Percentiles rank a stretch among this genome's conserved stretches.
Conservation (phyloP, 345 rosid species). For the Corymbia maculata region DNA sequence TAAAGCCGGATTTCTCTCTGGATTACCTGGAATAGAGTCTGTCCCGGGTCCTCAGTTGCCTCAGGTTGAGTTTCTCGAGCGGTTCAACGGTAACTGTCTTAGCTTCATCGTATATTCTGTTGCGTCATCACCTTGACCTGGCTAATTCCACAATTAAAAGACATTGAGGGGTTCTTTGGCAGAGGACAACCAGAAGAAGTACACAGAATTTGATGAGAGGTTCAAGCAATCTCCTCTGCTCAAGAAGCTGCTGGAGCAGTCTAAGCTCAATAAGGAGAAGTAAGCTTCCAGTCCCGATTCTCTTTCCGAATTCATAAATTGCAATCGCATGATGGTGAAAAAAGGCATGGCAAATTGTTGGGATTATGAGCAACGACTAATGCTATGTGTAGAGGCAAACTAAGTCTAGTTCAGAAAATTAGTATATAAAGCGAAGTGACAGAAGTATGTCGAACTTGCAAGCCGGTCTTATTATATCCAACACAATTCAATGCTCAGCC, state of each 20-base stretch:
- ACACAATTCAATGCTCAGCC: not conserved
- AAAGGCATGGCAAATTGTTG: not conserved
- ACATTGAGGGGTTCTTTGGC: slow-evolving; percentile 1
- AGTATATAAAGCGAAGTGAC: not conserved
- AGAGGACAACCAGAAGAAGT: slow-evolving; percentile 92
- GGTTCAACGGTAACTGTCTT: slow-evolving; percentile 51
- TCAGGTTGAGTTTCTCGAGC: slow-evolving; percentile 59
- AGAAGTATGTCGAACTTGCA: not conserved
- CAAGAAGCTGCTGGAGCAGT: slow-evolving; percentile 68
- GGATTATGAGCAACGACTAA: not conserved
- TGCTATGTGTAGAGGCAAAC: not conserved
- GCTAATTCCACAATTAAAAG: not conserved
- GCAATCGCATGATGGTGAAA: not conserved
- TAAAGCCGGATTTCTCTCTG: slow-evolving; percentile 73
- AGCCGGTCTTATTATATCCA: not conserved
- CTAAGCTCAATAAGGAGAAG: slow-evolving; percentile 76
- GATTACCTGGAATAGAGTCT: slow-evolving; percentile 79
- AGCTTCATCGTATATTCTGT: not conserved
- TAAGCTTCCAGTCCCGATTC: slow-evolving; percentile 4
- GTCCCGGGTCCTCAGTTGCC: slow-evolving; percentile 88
- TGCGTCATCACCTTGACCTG: not conserved
- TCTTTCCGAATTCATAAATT: not conserved
- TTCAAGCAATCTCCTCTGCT: slow-evolving; percentile 81
- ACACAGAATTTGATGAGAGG: slow-evolving; percentile 68
- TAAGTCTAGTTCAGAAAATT: not conserved